phyloP scores from a whole-genome alignment of 441 rosid genomes.

The Brassica balearica region DNA sequence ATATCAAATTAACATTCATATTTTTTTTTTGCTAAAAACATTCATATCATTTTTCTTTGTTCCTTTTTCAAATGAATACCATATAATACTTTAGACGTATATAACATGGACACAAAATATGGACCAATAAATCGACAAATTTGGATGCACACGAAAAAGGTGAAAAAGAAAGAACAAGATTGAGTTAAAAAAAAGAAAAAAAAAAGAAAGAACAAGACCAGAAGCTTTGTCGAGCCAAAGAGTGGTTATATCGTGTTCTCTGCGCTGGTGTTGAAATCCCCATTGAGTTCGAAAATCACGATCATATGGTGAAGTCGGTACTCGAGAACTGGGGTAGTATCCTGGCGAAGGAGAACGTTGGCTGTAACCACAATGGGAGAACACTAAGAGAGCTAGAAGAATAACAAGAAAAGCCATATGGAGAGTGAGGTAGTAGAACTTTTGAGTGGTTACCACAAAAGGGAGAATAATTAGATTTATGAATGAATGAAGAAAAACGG shows the following conservation, averaged over 20 bases:
- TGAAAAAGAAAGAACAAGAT: constrained; percentile 18
- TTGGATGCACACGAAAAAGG: neutral
- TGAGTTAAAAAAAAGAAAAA: too few relatives aligned
- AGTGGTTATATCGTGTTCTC: constrained; percentile 53
- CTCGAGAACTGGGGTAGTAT: constrained; percentile 59
- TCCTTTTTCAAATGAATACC: neutral
- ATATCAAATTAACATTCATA: constrained; percentile 9
- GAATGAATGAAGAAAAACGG: constrained; percentile 38
- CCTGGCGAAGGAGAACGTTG: constrained; percentile 70
- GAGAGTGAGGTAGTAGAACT: constrained; percentile 9
- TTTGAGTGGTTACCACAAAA: constrained; percentile 37
- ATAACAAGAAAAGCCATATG: constrained; percentile 44
- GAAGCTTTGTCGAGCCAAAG: constrained; percentile 65
- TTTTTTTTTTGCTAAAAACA: too few relatives aligned
- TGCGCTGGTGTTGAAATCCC: constrained; percentile 71
- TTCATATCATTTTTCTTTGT: neutral
- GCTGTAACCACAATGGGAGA: constrained; percentile 37
- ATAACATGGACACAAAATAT: constrained; percentile 14
- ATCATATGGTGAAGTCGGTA: constrained; percentile 49
- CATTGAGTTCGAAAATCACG: constrained; percentile 59
- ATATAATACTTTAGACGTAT: neutral
- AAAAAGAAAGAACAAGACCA: constrained; percentile 43
- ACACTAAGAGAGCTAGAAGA: constrained; percentile 38
- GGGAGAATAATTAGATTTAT: constrained; percentile 2
- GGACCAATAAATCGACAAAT: constrained; percentile 6